phyloP scores from a whole-genome alignment of 345 rosid genomes.

The Pelargonium nanum region DNA sequence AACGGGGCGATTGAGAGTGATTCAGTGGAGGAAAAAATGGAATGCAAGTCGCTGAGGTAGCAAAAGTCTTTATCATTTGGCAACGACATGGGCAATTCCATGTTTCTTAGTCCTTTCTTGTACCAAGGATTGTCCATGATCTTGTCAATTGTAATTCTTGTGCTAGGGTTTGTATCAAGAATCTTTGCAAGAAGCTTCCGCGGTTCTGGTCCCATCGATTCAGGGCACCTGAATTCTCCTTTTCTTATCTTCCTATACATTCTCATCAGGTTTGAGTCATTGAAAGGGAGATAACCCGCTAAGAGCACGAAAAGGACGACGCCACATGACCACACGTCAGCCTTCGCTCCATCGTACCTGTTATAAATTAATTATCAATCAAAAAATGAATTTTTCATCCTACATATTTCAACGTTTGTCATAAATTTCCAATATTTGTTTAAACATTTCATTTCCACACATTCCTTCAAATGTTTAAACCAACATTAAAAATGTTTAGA shows the following conservation, averaged over 20 bases:
- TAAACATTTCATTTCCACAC: too few species aligned
- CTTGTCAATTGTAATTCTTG: constrained; percentile 48
- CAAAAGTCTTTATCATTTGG: constrained; percentile 14
- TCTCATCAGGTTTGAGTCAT: constrained; percentile 51
- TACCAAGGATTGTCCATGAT: constrained; percentile 64
- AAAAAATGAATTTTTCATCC: too few species aligned
- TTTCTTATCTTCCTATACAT: constrained; percentile 52
- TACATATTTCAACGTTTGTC: too few species aligned
- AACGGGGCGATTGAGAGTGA: not conserved
- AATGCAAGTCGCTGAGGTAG: constrained; percentile 31
- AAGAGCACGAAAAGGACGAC: constrained; percentile 61
- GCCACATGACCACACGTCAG: constrained; percentile 88
- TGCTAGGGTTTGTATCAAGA: constrained; percentile 52
- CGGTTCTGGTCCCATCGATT: constrained; percentile 62
- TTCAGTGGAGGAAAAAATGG: constrained; percentile 24
- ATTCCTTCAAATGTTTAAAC: too few species aligned
- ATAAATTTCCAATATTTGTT: too few species aligned
- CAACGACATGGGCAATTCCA: constrained; percentile 32
- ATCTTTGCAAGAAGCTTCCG: constrained; percentile 57
- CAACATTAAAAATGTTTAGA: too few species aligned
- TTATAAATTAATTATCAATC: too few species aligned
- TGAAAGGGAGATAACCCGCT: constrained; percentile 75
- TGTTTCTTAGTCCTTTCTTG: constrained; percentile 43
- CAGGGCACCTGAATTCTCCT: constrained; percentile 68
- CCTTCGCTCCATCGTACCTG: constrained; percentile 57